Conservation (phyloP, 2,329 filamentous ascomycete genomes). For the Aspergillus glaucus region DNA sequence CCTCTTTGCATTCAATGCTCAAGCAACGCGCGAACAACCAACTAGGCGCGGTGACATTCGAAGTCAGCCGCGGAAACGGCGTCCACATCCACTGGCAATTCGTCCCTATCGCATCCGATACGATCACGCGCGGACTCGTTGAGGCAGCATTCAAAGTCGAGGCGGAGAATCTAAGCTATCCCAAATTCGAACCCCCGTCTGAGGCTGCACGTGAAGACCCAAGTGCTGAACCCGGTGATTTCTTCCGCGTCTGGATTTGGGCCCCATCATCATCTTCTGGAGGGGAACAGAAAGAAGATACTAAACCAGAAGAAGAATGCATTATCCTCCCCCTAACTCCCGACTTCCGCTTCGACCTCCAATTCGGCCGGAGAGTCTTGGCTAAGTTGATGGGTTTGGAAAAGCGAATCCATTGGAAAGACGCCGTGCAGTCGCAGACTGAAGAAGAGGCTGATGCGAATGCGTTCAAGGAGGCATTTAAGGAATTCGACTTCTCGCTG, state of each 20-base stretch:
- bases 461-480: slow-evolving; percentile 74
- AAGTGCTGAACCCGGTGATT: slow-evolving; percentile 49
- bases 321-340: slow-evolving; percentile 68
- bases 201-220: slow-evolving; percentile 29
- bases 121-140: slow-evolving; percentile 67
- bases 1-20: slow-evolving; percentile 73
- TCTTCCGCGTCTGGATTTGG: slow-evolving; percentile 81
- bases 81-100: slow-evolving; percentile 95
- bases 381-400: slow-evolving; percentile 82
- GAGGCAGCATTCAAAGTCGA: slow-evolving; percentile 86
- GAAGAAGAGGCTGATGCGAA: slow-evolving; percentile 76
- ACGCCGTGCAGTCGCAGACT: slow-evolving; percentile 67
- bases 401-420: slow-evolving; percentile 72
- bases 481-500: slow-evolving; percentile 76
- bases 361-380: slow-evolving; percentile 81
- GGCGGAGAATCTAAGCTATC: slow-evolving; percentile 66
- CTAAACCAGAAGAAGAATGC: slow-evolving; percentile 48
- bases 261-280: slow-evolving; percentile 24
- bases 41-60: slow-evolving; percentile 83
- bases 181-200: slow-evolving; percentile 42
- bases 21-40: slow-evolving; percentile 35
- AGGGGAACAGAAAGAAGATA: slow-evolving; percentile 5
- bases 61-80: slow-evolving; percentile 74
- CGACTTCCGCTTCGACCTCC: slow-evolving; percentile 74
- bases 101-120: slow-evolving; percentile 63